Evolutionary conservation across 306 rosid species (phyloP).

Genomic region (Ziziphus jujuba): DNA sequence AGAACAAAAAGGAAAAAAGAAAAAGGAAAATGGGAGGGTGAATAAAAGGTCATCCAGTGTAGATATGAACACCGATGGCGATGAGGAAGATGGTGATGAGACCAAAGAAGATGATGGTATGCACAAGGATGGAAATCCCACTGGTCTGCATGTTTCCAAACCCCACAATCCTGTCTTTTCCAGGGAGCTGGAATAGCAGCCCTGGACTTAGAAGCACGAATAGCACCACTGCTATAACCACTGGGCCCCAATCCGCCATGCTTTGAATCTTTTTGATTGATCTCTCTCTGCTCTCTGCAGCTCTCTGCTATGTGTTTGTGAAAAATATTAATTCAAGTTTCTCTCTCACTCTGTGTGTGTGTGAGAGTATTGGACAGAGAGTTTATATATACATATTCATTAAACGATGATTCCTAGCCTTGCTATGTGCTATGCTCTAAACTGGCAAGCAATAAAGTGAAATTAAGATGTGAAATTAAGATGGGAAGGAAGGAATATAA

Average conservation of each 20-base stretch:
- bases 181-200: slow-evolving; percentile 61
- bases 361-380: no score
- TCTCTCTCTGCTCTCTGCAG: neutral
- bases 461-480: no score
- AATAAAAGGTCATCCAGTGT: slow-evolving; percentile 35
- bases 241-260: slow-evolving; percentile 83
- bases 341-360: no score
- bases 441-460: no score
- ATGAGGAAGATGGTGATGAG: slow-evolving; percentile 64
- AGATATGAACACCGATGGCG: slow-evolving; percentile 61
- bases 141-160: slow-evolving; percentile 66
- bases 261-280: neutral
- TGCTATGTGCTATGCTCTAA: no score
- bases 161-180: slow-evolving; percentile 45
- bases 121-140: slow-evolving; percentile 50
- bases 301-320: neutral
- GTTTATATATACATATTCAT: no score
- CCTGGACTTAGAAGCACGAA: slow-evolving; percentile 68
- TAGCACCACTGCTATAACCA: slow-evolving; percentile 70
- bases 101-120: slow-evolving; percentile 64
- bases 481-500: neutral
- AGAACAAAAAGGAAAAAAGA: neutral
- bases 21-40: neutral
- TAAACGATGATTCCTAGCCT: no score
- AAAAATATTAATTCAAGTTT: no score